These are phyloP conservation scores for Adansonia rubrostipa DNA, from an alignment of 441 rosid species.

Conservation along the genomic window DNA sequence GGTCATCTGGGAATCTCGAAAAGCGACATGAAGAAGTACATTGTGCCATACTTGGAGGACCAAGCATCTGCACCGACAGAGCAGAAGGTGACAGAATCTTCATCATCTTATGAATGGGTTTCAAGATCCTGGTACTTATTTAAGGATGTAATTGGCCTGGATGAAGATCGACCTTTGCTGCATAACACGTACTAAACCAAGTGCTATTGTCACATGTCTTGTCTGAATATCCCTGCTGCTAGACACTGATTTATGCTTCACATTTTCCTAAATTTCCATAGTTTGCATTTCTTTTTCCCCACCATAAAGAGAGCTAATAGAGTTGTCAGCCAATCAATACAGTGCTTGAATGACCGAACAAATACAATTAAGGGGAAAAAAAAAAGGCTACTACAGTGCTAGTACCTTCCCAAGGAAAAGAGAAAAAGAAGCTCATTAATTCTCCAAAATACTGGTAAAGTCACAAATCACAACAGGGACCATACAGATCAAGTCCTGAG, in stretches of 20 bases:
- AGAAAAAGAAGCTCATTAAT: too few relatives aligned
- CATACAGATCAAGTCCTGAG: background rate
- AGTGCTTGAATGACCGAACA: too few relatives aligned
- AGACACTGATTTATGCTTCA: too few relatives aligned
- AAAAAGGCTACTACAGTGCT: too few relatives aligned
- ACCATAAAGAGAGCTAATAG: too few relatives aligned
- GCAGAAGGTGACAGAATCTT: conserved; percentile 25
- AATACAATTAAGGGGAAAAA: too few relatives aligned
- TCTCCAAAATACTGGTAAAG: background rate
- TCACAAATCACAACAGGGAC: background rate
- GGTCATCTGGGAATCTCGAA: conserved; percentile 34
- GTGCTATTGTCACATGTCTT: background rate
- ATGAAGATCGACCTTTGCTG: conserved; percentile 42
- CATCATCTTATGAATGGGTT: conserved; percentile 44
- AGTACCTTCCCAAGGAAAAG: too few relatives aligned
- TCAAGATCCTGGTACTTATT: conserved; percentile 38
- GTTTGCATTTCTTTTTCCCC: too few relatives aligned
- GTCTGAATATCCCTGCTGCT: background rate
- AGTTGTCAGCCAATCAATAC: too few relatives aligned
- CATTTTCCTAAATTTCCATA: too few relatives aligned
- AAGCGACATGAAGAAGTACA: conserved; percentile 61
- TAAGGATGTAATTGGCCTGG: conserved; percentile 37
- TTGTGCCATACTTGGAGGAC: conserved; percentile 68
- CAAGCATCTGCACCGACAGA: conserved; percentile 32
- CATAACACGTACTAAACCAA: conserved; percentile 23